Evolutionary conservation across 1,284 basidiomycete genomes (phyloP).

Genomic region (Cutaneotrichosporon sp.): DNA sequence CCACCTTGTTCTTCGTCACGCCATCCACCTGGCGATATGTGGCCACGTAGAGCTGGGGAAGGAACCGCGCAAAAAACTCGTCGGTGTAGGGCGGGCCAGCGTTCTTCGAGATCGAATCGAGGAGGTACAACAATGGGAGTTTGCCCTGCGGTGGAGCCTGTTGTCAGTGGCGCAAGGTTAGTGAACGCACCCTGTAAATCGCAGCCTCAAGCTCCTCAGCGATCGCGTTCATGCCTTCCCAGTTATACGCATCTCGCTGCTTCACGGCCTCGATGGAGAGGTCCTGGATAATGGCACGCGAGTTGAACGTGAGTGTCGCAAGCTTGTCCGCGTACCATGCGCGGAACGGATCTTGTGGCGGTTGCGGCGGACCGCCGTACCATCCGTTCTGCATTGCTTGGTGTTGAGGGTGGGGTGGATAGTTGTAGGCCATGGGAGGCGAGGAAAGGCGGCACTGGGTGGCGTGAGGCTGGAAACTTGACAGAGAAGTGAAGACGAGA

Average conservation of each 20-base stretch:
- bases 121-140: slow-evolving; percentile 87
- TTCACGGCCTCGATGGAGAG: slow-evolving; percentile 94
- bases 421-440: slow-evolving; percentile 15
- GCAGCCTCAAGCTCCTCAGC: slow-evolving; percentile 84
- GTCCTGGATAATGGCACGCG: slow-evolving; percentile 89
- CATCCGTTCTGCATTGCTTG: slow-evolving; percentile 5
- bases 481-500: neutral
- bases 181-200: slow-evolving; percentile 61
- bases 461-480: neutral
- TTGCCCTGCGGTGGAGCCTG: slow-evolving; percentile 91
- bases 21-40: slow-evolving; percentile 82
- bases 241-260: slow-evolving; percentile 59
- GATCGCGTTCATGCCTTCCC: slow-evolving; percentile 72
- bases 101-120: slow-evolving; percentile 96
- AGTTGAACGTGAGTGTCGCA: slow-evolving; percentile 86
- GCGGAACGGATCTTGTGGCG: slow-evolving; percentile 44
- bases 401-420: slow-evolving; percentile 5
- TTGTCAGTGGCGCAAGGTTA: slow-evolving; percentile 12
- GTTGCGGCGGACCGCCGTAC: slow-evolving; percentile 13
- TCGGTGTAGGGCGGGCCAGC: slow-evolving; percentile 84
- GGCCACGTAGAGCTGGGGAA: slow-evolving; percentile 75
- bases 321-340: slow-evolving; percentile 71
- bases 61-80: slow-evolving; percentile 67
- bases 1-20: slow-evolving; percentile 83
- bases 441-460: neutral